These are phyloP conservation scores for Starmerella asiatica DNA, from an alignment of 805 yeast species.

Conservation along the genomic window DNA sequence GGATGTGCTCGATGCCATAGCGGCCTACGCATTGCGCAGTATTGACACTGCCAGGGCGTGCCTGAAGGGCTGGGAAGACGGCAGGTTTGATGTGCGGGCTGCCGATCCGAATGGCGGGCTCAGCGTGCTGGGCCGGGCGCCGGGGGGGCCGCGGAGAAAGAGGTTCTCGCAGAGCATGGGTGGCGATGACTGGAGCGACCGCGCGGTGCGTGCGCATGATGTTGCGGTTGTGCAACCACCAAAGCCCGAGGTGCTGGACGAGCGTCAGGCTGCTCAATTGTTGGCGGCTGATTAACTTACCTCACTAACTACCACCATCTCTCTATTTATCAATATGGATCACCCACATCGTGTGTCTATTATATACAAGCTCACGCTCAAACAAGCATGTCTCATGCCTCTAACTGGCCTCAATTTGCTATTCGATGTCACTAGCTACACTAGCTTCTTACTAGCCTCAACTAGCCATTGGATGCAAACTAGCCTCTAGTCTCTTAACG, in stretches of 20 bases:
- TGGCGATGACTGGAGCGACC: slow-evolving; percentile 50
- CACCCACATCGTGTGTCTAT: no score
- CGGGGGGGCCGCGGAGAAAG: slow-evolving; percentile 25
- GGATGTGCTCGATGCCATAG: slow-evolving; percentile 41
- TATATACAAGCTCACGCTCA: no score
- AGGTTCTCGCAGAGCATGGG: slow-evolving; percentile 36
- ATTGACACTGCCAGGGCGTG: slow-evolving; percentile 81
- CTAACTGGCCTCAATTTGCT: no score
- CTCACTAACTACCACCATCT: not conserved
- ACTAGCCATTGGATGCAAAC: no score
- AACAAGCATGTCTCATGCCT: no score
- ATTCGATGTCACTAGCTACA: no score
- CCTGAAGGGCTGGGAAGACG: slow-evolving; percentile 53
- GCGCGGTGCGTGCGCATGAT: slow-evolving; percentile 31
- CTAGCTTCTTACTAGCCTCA: no score
- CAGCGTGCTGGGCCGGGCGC: slow-evolving; percentile 62
- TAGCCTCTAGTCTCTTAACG: no score
- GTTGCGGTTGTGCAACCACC: not conserved
- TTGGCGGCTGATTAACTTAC: slow-evolving; percentile 42
- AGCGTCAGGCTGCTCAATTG: slow-evolving; percentile 68
- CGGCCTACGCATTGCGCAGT: slow-evolving; percentile 48
- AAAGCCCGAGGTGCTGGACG: slow-evolving; percentile 42
- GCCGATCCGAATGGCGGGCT: slow-evolving; percentile 72
- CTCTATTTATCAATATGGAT: no score
- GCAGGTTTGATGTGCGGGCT: slow-evolving; percentile 52